Conservation (phyloP, 345 rosid genomes). For the Anacardium occidentale region DNA sequence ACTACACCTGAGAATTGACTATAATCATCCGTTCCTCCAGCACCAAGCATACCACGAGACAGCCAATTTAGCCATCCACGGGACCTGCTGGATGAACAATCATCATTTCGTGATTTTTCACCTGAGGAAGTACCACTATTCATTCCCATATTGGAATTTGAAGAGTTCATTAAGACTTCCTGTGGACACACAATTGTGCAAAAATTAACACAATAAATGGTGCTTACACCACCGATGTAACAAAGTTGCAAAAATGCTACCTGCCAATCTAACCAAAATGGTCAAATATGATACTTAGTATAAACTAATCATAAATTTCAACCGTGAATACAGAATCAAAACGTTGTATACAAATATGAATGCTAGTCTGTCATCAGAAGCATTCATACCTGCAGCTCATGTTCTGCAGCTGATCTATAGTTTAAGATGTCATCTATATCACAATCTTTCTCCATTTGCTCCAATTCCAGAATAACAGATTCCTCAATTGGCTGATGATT, state of each 20-base stretch:
- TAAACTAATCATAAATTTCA: not conserved
- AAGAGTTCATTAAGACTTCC: slow-evolving; percentile 52
- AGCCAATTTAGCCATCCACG: slow-evolving; percentile 97
- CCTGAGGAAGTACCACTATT: slow-evolving; percentile 26
- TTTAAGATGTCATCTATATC: slow-evolving; percentile 82
- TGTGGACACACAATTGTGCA: slow-evolving; percentile 28
- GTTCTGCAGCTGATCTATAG: slow-evolving; percentile 82
- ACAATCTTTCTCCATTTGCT: slow-evolving; percentile 83
- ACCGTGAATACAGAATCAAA: slow-evolving; percentile 1
- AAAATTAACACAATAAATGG: slow-evolving; percentile 2
- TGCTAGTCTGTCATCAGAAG: slow-evolving; percentile 6
- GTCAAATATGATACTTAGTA: not conserved
- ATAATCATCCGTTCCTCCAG: slow-evolving; percentile 94
- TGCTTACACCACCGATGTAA: not conserved
- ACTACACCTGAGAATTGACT: slow-evolving; percentile 90
- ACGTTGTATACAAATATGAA: slow-evolving; percentile 2
- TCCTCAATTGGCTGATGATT: slow-evolving; percentile 59
- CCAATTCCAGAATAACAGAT: slow-evolving; percentile 62
- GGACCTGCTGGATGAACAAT: slow-evolving; percentile 49
- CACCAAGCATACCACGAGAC: slow-evolving; percentile 98
- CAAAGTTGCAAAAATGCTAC: not conserved
- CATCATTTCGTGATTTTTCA: slow-evolving; percentile 63
- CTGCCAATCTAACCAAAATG: not conserved
- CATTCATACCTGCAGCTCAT: slow-evolving; percentile 73
- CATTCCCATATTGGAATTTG: slow-evolving; percentile 30